These are phyloP conservation scores for Castanospermum australe DNA, from an alignment of 306 rosid species.

Conservation along the genomic window DNA sequence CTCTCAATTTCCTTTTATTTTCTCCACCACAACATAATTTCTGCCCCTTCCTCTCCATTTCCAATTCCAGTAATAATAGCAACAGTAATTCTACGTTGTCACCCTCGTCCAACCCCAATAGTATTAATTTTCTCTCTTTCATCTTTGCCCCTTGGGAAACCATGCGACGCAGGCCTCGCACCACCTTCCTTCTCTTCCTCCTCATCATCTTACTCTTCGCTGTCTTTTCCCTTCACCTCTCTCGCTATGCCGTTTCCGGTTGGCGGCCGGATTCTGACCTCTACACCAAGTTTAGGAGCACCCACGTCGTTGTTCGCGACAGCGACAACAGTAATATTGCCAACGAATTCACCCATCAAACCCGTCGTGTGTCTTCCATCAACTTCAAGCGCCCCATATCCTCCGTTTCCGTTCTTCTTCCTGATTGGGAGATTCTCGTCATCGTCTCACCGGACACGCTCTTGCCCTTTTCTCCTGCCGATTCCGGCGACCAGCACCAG, in stretches of 20 bases:
- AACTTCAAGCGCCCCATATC: conserved; percentile 22
- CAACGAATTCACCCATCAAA: neutral
- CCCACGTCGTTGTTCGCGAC: neutral
- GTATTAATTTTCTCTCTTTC: neutral
- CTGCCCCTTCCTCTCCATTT: neutral
- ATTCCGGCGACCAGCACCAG: neutral
- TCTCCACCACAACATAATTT: neutral
- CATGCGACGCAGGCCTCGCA: conserved; percentile 47
- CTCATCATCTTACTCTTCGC: conserved; percentile 35
- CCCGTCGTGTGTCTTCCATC: conserved; percentile 49
- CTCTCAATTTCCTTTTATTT: neutral
- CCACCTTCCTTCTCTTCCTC: conserved; percentile 32
- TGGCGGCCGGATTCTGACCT: neutral
- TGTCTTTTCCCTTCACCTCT: conserved; percentile 37
- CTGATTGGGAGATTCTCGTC: conserved; percentile 72
- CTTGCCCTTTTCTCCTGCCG: neutral
- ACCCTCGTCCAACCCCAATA: neutral
- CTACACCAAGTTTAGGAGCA: neutral
- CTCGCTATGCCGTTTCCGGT: conserved; percentile 34
- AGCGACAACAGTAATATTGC: neutral
- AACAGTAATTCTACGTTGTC: neutral
- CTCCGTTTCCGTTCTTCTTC: conserved; percentile 49
- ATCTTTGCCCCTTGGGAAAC: neutral
- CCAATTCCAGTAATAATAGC: neutral
- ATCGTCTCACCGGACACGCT: conserved; percentile 30